Conservation (phyloP, 2,329 filamentous ascomycete genomes). For the Fusarium hainanense region DNA sequence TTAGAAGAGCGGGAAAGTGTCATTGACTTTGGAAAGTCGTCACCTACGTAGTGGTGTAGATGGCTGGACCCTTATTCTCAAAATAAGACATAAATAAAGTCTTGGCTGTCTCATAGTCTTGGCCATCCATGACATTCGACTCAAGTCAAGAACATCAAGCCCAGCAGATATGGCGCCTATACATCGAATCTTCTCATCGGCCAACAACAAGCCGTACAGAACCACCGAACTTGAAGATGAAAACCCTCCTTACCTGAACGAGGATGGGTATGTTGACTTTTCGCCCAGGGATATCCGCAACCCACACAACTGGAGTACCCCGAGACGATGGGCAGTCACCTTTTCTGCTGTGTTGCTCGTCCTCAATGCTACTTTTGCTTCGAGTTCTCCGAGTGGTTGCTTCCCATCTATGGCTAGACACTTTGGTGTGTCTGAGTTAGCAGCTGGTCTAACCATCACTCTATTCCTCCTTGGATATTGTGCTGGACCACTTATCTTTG, state of each 20-base stretch:
- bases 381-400: conserved; percentile 25
- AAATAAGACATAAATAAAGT: neutral
- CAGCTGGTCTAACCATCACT: conserved; percentile 29
- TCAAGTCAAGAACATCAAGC: neutral
- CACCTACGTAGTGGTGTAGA: neutral
- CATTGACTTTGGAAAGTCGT: conserved; percentile 4
- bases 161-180: conserved; percentile 19
- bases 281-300: conserved; percentile 11
- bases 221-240: conserved; percentile 20
- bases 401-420: conserved; percentile 22
- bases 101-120: neutral
- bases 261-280: conserved; percentile 25
- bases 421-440: conserved; percentile 26
- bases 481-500: conserved; percentile 78
- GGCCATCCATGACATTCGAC: neutral
- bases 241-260: conserved; percentile 19
- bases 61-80: neutral
- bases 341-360: conserved; percentile 23
- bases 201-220: conserved; percentile 27
- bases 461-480: conserved; percentile 55
- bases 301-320: conserved; percentile 18
- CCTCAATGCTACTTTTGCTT: conserved; percentile 28
- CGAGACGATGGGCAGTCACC: conserved; percentile 12
- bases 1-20: conserved; percentile 5
- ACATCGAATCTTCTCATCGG: conserved; percentile 28